Percentiles rank a stretch among this genome's conserved stretches.
Evolutionary conservation across 306 rosid genomes (phyloP).

Genomic region (Lathyrus sativus): DNA sequence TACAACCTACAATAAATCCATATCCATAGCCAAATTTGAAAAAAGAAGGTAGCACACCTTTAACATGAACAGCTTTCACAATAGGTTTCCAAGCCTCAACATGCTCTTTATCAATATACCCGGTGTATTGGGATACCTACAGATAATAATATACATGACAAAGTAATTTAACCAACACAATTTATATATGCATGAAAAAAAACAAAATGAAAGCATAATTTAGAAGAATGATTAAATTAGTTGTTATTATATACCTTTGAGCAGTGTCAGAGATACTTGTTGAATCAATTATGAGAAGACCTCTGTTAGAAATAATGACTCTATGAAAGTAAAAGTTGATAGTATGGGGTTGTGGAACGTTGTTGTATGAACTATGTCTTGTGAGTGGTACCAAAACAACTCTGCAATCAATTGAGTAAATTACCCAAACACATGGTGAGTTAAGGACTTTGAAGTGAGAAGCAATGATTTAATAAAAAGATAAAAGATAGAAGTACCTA

Average conservation of each 20-base stretch:
- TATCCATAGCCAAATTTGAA: no score
- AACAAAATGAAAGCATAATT: no score
- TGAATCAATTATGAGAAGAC: constrained; percentile 36
- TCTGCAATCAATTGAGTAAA: background rate
- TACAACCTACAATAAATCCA: no score
- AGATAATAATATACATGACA: no score
- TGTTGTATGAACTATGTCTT: constrained; percentile 37
- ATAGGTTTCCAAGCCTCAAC: constrained; percentile 58
- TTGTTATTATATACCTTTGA: constrained; percentile 32
- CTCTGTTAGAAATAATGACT: constrained; percentile 34
- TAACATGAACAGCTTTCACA: constrained; percentile 58
- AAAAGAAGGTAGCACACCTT: constrained; percentile 36
- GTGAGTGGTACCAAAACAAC: constrained; percentile 64
- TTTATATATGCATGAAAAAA: no score
- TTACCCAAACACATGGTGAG: background rate
- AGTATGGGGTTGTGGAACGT: constrained; percentile 70
- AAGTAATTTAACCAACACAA: no score
- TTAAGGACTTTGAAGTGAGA: background rate
- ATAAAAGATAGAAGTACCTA: background rate
- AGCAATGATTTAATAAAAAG: background rate
- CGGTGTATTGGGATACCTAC: constrained; percentile 45
- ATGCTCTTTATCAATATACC: constrained; percentile 60
- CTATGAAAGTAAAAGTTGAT: no score
- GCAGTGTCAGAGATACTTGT: constrained; percentile 37
- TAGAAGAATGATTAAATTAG: no score